A percentile compares a stretch with the other conserved stretches of the same genome.
phyloP scores from a whole-genome alignment of 2,329 filamentous ascomycete genomes.

The Xylariaceae sp. region DNA sequence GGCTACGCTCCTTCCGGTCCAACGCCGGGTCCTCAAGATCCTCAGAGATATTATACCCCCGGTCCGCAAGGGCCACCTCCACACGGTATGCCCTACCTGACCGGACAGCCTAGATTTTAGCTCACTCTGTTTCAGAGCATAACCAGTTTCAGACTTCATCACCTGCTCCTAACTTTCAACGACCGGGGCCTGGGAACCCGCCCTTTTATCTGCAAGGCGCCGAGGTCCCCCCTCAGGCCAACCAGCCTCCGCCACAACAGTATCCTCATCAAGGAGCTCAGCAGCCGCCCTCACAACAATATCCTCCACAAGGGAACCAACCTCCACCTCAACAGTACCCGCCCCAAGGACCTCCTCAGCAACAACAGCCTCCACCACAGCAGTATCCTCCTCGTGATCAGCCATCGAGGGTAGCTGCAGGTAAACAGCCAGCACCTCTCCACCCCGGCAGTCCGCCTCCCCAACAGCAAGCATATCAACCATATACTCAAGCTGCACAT shows the following conservation, averaged over 20 bases:
- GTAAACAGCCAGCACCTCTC: constrained; percentile 47
- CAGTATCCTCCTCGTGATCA: constrained; percentile 51
- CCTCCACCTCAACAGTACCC: constrained; percentile 18
- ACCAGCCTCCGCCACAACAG: constrained; percentile 33
- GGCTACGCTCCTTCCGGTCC: constrained; percentile 40
- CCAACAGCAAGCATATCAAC: constrained; percentile 39
- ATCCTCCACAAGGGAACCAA: constrained; percentile 42
- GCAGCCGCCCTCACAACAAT: constrained; percentile 35
- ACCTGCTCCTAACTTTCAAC: constrained; percentile 53
- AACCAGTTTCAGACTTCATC: constrained; percentile 44
- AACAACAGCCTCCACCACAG: constrained; percentile 30
- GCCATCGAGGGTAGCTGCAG: constrained; percentile 45
- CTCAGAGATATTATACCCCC: constrained; percentile 66
- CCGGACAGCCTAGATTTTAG: constrained; percentile 9
- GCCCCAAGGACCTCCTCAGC: constrained; percentile 34
- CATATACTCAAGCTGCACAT: constrained; percentile 43
- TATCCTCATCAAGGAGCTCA: constrained; percentile 44
- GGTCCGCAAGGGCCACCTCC: constrained; percentile 41
- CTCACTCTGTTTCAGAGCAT: constrained; percentile 34
- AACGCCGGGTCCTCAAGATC: constrained; percentile 50
- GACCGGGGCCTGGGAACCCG: constrained; percentile 48
- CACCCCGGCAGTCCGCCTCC: constrained; percentile 51
- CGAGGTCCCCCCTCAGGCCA: constrained; percentile 44
- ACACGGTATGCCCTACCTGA: constrained; percentile 34
- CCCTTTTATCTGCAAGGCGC: constrained; percentile 65